Evolutionary conservation across 805 yeast genomes (phyloP), one percentile per base, ranked within the genome.

Genomic region (Starmerella khaoyaiensis): DNA sequence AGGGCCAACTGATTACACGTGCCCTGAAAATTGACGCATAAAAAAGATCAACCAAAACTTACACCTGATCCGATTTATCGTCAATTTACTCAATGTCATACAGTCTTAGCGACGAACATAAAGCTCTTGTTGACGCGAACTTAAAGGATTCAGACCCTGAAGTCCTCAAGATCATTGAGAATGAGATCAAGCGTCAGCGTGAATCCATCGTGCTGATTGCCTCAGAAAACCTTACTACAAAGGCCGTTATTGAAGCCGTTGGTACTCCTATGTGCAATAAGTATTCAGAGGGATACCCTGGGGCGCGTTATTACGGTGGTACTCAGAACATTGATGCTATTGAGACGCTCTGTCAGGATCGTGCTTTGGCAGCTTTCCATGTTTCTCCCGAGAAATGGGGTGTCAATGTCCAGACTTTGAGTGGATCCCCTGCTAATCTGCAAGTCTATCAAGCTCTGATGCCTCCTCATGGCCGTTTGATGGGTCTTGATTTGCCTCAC

Each of bases 211-310:
- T 82, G 32, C 72, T 90, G 60, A 90, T 90, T 61, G 94, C 98
- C 22, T 81, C 94, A 38, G 98, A 90, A 68, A 90, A 90, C 65
- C 86, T 87, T 69, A 90, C 98, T 40, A 80, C 96, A 38, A 79
- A 79, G 51, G 80, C 97, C 28, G 98, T 90, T 32, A 80, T 87
- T 67, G 97, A 90, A 56, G 82, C 93, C 23, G 75, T 87, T 55
- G 98, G 98, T 50, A 79, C 97, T 35, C 94, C 93, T 60, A 83
- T 90, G 95, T 81, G 81, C 61, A 90, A 90, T 75, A 90, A 90
- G 69, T 90, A 90, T 68, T 84, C 96, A 27, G 98, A 90, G 67
- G 98, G 98, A 46, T 87, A 90, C 67, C 98, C 98, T 43, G 97
- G 97, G 50, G 96, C 93, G 47, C 77, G 98, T 63, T 90, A 90